Base-by-base conservation (phyloP, 192 early-diverging fungal species). In the Coemansia sp. region DNA sequence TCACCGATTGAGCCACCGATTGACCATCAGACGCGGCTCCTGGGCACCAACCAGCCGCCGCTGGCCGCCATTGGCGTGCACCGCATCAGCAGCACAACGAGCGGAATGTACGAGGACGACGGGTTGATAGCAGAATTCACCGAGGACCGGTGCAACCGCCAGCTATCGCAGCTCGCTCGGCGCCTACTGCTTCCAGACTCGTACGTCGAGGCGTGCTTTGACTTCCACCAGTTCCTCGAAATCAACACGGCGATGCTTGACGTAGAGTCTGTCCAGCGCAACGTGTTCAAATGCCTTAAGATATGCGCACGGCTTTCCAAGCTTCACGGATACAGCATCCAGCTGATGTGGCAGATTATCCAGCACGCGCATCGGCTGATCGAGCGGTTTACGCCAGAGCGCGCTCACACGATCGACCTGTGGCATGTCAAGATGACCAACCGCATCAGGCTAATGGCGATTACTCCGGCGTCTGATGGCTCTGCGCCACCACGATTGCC, bases 341-440 rank as follows among this genome's bases (percentile, higher is more conserved):
- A 78, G 52, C 50, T 71, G 4, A 78, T 78, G 74, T 78, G 74
- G 74, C 74, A 78, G 46, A 59, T 78, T 8, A 62, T 78, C 9
- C 68, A 67, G 51, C 64, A 78, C 43, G 74, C 74, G 7, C 45
- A 78, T 18, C 34, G 44, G 38, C 59, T 48, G 8, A 44, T 63
- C 1, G 49, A 18, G 22, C 33, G 67, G 55, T 78, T 78, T 43
- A 65, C 65, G 9, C 53, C 57, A 2, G 64, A 70, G 34, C 61
- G 74, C 1, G 74, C 74, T 0, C 53, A 27, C 22, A 67, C 74
- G 0, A 67, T 78, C 17, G 57, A 42, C 7, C 11, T 62, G 54
- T 78, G 74, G 74, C 39, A 67, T 27, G 21, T 50, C 4, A 78
- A 78, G 59, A 43, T 78, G 62, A 64, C 74, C 11, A 71, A 71